Evolutionary conservation across 306 rosid species (phyloP), one percentile per base, ranked within the genome.

Genomic region (Oxytropis ochrocephala): DNA sequence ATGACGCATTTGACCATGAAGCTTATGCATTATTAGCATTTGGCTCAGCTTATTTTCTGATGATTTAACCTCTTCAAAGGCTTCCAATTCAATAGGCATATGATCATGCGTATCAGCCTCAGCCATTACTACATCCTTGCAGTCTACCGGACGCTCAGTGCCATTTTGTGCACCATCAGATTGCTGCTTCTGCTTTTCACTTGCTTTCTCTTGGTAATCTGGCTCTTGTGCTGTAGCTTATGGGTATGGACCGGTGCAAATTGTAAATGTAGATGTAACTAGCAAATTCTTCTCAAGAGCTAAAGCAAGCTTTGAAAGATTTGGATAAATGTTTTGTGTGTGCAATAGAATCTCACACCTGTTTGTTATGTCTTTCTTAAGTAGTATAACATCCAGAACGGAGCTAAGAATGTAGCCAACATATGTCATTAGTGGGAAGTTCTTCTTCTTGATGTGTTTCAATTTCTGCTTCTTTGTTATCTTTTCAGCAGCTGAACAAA

Each of bases 221-320:
- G 81, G 69, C 57, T 81, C 82, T 64, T 78, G 79, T 52, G 63
- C 8, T 2, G 70, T 41, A 36, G 87, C 46, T 76, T 78, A 87
- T 5, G 82, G 82, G 53, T 71, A 64, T 29, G 88, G 83, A 51
- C 84, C 96, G 8, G 79, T 49, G 58, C 85, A 74, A 66, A 83
- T 69, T 48, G 81, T 63, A 68, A 94, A 77, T 41, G 86, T 89
- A 39, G 97, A 87, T 12, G 99, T 94, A 84, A 91, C 99, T 73
- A 81, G 80, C 53, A 94, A 80, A 81, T 88, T 94, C 99, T 94
- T 42, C 85, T 94, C 99, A 47, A 94, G 88, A 19, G 99, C 99
- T 75, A 88, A 82, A 27, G 87, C 96, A 70, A 94, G 99, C 87
- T 94, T 91, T 41, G 89, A 90, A 67, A 87, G 92, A 59, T 81